Percentiles rank a stretch among this genome's conserved stretches.
phyloP scores from a whole-genome alignment of 176 grass and related monocot genomes.

The Aegilops speltoides region DNA sequence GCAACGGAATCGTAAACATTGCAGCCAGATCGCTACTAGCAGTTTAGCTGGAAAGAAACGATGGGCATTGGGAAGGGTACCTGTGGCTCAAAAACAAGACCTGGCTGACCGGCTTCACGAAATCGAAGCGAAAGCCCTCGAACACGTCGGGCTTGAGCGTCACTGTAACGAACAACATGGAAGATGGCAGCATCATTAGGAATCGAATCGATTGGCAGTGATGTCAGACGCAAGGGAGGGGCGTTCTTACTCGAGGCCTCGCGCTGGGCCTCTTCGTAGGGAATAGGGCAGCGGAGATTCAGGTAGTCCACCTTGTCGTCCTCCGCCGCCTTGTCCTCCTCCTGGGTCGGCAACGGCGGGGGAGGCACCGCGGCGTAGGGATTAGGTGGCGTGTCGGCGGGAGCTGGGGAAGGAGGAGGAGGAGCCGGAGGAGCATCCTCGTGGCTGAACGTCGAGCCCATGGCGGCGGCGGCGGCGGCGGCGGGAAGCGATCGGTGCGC shows the following conservation, averaged over 20 bases:
- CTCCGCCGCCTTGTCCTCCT: slow-evolving; percentile 20
- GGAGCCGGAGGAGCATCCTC: neutral
- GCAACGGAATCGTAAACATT: neutral
- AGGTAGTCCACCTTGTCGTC: slow-evolving; percentile 72
- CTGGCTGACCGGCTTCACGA: slow-evolving; percentile 48
- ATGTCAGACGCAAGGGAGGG: neutral
- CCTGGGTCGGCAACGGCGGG: neutral
- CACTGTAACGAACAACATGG: slow-evolving; percentile 41
- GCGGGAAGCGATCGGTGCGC: neutral
- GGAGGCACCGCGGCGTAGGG: neutral
- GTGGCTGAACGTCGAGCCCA: slow-evolving; percentile 44
- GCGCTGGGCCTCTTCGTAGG: slow-evolving; percentile 59
- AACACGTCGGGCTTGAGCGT: slow-evolving; percentile 49
- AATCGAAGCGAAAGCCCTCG: slow-evolving; percentile 62
- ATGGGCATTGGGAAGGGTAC: slow-evolving; percentile 15
- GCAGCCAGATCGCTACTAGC: neutral
- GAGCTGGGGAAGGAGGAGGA: neutral
- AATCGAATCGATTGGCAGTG: neutral
- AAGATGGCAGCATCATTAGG: slow-evolving; percentile 12
- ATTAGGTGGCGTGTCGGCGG: neutral
- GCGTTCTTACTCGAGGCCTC: slow-evolving; percentile 62
- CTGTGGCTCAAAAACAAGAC: slow-evolving; percentile 59
- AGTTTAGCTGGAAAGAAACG: slow-evolving; percentile 9
- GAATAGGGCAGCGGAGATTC: slow-evolving; percentile 69
- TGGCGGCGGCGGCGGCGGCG: slow-evolving; percentile 17